phyloP scores from a whole-genome alignment of 2,329 filamentous ascomycete species.

The Xylariaceae sp. region DNA sequence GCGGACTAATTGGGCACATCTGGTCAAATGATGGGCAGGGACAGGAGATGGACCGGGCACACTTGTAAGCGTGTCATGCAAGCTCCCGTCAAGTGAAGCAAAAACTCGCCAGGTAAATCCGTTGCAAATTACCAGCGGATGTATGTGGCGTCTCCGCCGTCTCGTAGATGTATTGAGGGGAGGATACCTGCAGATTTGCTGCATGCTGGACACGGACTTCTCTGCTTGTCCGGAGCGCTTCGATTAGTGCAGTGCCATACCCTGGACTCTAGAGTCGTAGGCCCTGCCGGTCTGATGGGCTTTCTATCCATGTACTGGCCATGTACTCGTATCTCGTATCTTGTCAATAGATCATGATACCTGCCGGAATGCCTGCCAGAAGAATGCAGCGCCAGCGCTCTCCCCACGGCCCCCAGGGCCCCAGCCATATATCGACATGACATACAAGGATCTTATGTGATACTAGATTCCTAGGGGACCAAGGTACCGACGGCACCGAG shows the following conservation, averaged over 20 bases:
- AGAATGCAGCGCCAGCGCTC: constrained; percentile 13
- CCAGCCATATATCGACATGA: constrained; percentile 13
- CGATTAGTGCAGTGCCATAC: constrained; percentile 7
- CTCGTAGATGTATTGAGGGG: constrained; percentile 41
- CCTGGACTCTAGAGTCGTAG: background rate
- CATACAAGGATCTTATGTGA: constrained; percentile 20
- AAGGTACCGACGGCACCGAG: constrained; percentile 21
- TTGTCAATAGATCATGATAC: constrained; percentile 11
- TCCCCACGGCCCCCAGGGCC: constrained; percentile 8
- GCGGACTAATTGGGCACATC: constrained; percentile 21
- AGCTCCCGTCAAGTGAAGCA: constrained; percentile 36
- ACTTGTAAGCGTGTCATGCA: constrained; percentile 37
- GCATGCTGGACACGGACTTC: constrained; percentile 37
- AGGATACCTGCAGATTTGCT: constrained; percentile 46
- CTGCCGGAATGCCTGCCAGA: constrained; percentile 10
- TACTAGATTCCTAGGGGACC: constrained; percentile 22
- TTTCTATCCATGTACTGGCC: constrained; percentile 11
- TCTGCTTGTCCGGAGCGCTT: constrained; percentile 20
- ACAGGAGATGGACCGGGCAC: constrained; percentile 30
- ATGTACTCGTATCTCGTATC: constrained; percentile 6
- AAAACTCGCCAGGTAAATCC: constrained; percentile 34
- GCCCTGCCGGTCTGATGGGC: constrained; percentile 4
- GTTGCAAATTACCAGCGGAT: constrained; percentile 38
- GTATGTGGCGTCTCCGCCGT: constrained; percentile 47
- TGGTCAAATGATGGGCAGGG: constrained; percentile 32